Evolutionary conservation across 441 rosid genomes (phyloP), one percentile per base, ranked within the genome.

Genomic region (Gossypium armourianum): DNA sequence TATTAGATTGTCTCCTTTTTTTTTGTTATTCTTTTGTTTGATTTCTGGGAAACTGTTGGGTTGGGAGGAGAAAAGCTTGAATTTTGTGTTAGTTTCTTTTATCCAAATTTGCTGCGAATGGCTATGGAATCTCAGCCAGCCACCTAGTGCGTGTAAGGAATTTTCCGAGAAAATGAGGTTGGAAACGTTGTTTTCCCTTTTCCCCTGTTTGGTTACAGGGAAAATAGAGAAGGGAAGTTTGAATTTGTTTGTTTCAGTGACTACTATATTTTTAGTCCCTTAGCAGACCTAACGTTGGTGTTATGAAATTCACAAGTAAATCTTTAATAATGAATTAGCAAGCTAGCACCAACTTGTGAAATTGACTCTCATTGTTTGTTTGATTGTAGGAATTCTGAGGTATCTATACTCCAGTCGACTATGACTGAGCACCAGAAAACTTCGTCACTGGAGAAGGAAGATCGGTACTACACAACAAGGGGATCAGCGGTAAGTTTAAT

Each of bases 381-480:
- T 76, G 71, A 49, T 73, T 69, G 21, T 81, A 85, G 89, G 78
- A 83, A 78, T 77, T 85, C 89, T 0, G 89, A 87, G 74, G 83
- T 78, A 7, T 74, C 79, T 4, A 70, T 53, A 17, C 77, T 77
- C n/a, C 69, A 80, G 70, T 77, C 85, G 0, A 68, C 76, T 47
- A 65, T 21, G 55, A 59, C 71, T 0, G 84, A 83, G 71, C 82
- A 77, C 69, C 68, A 79, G 67, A 85, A 85, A 73, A 77, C 80
- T 2, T 67, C 79, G 0, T 84, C 87, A 0, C 83, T 83, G 2
- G 88, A 81, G 83, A 87, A 85, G 76, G 92, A 85, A 62, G 88
- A 87, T 53, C 54, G 87, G 45, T 81, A 77, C 80, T 85, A 85
- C 76, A 74, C 83, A 2, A 84, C 85, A 43, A 81, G 91, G 77